A percentile compares a stretch with the other conserved stretches of the same genome.
These are phyloP conservation scores for Pleurotus pulmonarius DNA, from an alignment of 768 basidiomycete genomes.

Conservation along the genomic window DNA sequence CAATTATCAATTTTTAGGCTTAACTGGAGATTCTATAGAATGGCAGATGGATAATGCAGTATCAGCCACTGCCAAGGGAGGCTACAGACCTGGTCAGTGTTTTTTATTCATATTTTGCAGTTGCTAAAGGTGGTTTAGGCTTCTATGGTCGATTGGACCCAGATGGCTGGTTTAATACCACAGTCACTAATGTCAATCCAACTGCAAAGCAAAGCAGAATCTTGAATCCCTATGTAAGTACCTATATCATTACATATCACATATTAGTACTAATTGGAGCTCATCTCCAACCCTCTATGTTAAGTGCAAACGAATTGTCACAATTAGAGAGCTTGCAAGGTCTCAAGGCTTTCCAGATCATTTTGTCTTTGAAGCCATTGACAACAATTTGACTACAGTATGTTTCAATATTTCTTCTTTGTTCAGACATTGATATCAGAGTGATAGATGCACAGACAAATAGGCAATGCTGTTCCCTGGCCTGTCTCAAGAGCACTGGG, in stretches of 20 bases:
- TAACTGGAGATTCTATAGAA: slow-evolving; percentile 44
- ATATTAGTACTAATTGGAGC: slow-evolving; percentile 13
- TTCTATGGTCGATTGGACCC: slow-evolving; percentile 56
- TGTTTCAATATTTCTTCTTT: slow-evolving; percentile 18
- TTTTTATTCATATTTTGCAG: background rate
- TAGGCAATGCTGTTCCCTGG: slow-evolving; percentile 79
- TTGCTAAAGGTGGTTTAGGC: slow-evolving; percentile 21
- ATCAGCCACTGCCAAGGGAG: slow-evolving; percentile 49
- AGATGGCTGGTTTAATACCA: slow-evolving; percentile 61
- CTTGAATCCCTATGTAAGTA: slow-evolving; percentile 56
- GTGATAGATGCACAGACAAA: slow-evolving; percentile 70
- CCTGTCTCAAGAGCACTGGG: slow-evolving; percentile 63
- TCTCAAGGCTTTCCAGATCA: slow-evolving; percentile 81
- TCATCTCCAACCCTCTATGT: background rate
- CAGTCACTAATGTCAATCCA: slow-evolving; percentile 74
- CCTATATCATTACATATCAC: too few species aligned
- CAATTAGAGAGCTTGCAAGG: slow-evolving; percentile 73
- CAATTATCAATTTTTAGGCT: slow-evolving; percentile 24
- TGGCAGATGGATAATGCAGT: slow-evolving; percentile 61
- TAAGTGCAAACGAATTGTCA: slow-evolving; percentile 68
- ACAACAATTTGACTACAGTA: slow-evolving; percentile 58
- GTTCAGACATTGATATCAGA: background rate
- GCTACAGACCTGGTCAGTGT: slow-evolving; percentile 46
- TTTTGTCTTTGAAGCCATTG: slow-evolving; percentile 56
- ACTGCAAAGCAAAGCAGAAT: slow-evolving; percentile 75